These are phyloP conservation scores for Zygotorulaspora mrakii DNA, from an alignment of 1,139 yeast species.

Conservation along the genomic window DNA sequence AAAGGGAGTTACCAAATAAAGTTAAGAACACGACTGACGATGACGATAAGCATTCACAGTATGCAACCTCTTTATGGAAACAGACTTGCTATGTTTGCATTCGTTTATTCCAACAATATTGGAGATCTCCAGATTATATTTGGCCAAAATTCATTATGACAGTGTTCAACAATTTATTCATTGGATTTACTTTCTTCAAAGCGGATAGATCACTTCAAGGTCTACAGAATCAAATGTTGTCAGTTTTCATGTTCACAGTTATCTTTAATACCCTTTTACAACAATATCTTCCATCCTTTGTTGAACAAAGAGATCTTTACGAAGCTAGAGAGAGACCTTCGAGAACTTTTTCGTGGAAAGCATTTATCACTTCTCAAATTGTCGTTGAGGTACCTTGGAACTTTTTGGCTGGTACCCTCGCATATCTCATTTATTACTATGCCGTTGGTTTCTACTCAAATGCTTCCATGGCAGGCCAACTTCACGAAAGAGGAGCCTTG, in stretches of 20 bases:
- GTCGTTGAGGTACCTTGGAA: conserved; percentile 78
- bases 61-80: conserved; percentile 45
- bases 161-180: conserved; percentile 51
- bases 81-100: conserved; percentile 53
- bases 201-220: conserved; percentile 60
- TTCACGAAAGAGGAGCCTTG: conserved; percentile 60
- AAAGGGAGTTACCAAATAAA: conserved; percentile 39
- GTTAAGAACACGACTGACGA: conserved; percentile 4
- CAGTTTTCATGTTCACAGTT: conserved; percentile 62
- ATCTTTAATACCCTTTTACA: conserved; percentile 61
- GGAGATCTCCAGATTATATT: conserved; percentile 60
- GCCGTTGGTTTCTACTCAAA: conserved; percentile 68
- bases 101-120: conserved; percentile 55
- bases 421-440: conserved; percentile 75
- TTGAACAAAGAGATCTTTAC: conserved; percentile 70
- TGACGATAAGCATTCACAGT: conserved; percentile 28
- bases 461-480: conserved; percentile 52
- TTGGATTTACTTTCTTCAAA: conserved; percentile 72
- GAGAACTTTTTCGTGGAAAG: conserved; percentile 59
- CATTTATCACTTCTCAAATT: conserved; percentile 56
- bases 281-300: conserved; percentile 71
- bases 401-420: conserved; percentile 56
- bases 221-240: conserved; percentile 61
- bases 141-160: conserved; percentile 53
- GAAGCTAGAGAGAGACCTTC: conserved; percentile 90